Evolutionary conservation across 495 filamentous ascomycete species (phyloP).

Genomic region (Aspergillus sclerotiicarbonarius): DNA sequence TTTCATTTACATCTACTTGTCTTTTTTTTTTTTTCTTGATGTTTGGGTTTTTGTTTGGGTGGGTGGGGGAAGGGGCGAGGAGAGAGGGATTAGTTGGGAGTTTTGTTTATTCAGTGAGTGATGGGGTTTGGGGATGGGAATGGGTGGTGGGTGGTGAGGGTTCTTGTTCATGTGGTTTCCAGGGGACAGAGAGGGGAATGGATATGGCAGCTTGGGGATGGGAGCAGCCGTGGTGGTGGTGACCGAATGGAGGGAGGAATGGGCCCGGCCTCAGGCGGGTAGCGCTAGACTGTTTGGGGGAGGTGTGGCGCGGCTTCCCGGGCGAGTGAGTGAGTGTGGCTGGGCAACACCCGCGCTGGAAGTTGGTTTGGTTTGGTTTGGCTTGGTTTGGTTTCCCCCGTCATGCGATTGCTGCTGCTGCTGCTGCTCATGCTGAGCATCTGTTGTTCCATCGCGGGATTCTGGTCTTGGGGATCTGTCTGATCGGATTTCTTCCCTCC

Average conservation of each 20-base stretch:
- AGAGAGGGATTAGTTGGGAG: no score
- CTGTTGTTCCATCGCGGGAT: not conserved
- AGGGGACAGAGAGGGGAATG: not conserved
- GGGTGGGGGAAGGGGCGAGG: no score
- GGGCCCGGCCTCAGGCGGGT: not conserved
- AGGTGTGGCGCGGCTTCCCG: conserved; percentile 9
- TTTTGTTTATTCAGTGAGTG: no score
- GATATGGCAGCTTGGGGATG: not conserved
- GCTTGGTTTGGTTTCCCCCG: not conserved
- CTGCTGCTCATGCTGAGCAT: not conserved
- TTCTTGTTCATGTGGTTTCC: no score
- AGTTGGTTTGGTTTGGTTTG: no score
- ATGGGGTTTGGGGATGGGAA: no score
- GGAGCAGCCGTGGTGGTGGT: not conserved
- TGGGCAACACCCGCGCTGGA: not conserved
- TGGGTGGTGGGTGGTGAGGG: no score
- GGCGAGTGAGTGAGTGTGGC: conserved; percentile 7
- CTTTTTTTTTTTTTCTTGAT: no score
- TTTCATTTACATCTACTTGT: not conserved
- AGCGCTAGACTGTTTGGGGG: conserved; percentile 8
- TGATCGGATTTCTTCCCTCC: not conserved
- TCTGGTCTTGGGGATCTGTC: conserved; percentile 1
- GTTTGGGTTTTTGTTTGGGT: no score
- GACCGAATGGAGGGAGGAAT: not conserved
- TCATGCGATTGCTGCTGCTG: not conserved